Conservation (phyloP, 305 asterid species). For the Fraxinus floribunda region DNA sequence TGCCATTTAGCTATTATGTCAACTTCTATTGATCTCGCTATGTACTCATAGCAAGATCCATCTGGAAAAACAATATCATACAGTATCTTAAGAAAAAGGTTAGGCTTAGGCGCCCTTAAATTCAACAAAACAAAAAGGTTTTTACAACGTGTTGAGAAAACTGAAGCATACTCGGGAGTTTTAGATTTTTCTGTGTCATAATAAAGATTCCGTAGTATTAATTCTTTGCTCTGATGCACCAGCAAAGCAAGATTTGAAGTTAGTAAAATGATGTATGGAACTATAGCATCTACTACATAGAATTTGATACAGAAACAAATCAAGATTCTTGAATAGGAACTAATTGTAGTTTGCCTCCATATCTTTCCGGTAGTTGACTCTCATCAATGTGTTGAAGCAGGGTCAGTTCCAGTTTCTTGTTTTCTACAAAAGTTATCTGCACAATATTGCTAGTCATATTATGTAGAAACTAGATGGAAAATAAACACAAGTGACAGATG, state of each 20-base stretch:
- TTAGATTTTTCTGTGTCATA: background rate
- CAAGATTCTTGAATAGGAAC: conserved; percentile 68
- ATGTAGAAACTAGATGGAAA: background rate
- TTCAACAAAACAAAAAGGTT: background rate
- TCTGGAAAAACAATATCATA: background rate
- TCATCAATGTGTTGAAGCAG: conserved; percentile 57
- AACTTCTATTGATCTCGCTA: too few species aligned
- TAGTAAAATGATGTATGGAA: background rate
- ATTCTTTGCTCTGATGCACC: background rate
- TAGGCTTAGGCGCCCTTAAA: background rate
- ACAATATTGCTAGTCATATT: background rate
- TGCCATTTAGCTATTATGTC: too few species aligned
- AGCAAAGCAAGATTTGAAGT: background rate
- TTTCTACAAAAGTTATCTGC: conserved; percentile 63
- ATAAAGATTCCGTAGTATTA: background rate
- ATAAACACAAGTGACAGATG: background rate
- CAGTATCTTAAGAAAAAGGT: background rate
- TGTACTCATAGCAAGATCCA: too few species aligned
- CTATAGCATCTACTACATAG: background rate
- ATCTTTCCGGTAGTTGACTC: conserved; percentile 55
- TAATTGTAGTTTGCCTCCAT: conserved; percentile 56
- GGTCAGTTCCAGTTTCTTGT: conserved; percentile 48
- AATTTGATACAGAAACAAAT: background rate
- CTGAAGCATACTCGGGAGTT: background rate
- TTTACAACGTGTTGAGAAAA: background rate